A percentile compares a stretch with the other conserved stretches of the same genome.
These are phyloP conservation scores for Cytospora chrysosperma DNA, from an alignment of 2,329 filamentous ascomycete genomes.

Conservation along the genomic window DNA sequence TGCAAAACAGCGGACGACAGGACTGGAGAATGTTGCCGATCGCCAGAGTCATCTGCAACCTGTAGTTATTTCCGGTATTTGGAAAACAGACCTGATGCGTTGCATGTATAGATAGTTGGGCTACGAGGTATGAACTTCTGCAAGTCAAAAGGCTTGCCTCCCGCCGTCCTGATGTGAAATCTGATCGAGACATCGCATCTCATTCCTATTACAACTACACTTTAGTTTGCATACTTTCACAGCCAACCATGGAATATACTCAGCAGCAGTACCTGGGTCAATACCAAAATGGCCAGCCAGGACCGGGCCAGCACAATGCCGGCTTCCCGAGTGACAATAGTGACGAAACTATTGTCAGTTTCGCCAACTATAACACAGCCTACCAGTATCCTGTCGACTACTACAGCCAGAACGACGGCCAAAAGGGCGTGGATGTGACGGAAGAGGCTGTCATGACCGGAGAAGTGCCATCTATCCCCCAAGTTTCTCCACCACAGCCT, in stretches of 20 bases:
- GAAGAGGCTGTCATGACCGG: background rate
- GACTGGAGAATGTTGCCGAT: background rate
- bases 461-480: background rate
- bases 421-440: background rate
- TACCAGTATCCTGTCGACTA: background rate
- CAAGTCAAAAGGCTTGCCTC: background rate
- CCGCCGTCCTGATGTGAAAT: background rate
- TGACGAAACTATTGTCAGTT: background rate
- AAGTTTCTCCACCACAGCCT: background rate
- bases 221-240: background rate
- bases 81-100: background rate
- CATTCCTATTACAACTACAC: background rate
- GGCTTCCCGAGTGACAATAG: background rate
- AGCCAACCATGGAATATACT: background rate
- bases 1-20: background rate
- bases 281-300: background rate
- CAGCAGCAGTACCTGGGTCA: background rate
- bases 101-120: background rate
- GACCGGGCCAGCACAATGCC: background rate
- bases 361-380: background rate
- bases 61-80: background rate
- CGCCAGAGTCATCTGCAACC: background rate
- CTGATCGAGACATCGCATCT: background rate
- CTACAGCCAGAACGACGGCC: background rate
- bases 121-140: background rate